These are phyloP conservation scores for Furcasterigmium furcatum DNA, from an alignment of 2,329 filamentous ascomycete species.

Conservation along the genomic window DNA sequence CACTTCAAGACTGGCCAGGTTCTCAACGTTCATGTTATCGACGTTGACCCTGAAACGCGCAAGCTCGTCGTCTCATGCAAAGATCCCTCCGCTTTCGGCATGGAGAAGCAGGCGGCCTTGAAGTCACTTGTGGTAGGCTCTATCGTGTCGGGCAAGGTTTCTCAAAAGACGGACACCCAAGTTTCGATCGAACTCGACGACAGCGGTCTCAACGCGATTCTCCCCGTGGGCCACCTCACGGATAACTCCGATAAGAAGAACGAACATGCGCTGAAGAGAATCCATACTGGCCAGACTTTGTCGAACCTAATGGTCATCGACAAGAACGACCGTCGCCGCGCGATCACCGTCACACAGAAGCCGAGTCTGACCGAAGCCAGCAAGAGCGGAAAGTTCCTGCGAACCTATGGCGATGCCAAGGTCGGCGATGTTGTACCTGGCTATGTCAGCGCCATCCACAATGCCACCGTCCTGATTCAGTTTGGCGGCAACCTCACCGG, in stretches of 20 bases:
- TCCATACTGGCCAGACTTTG: slow-evolving; percentile 80
- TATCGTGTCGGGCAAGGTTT: slow-evolving; percentile 73
- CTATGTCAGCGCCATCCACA: slow-evolving; percentile 81
- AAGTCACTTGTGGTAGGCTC: slow-evolving; percentile 71
- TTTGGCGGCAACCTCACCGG: slow-evolving; percentile 77
- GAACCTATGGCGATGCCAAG: slow-evolving; percentile 66
- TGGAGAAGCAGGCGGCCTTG: slow-evolving; percentile 73
- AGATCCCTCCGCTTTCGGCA: slow-evolving; percentile 73
- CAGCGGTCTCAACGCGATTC: slow-evolving; percentile 71
- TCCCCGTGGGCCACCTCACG: slow-evolving; percentile 75
- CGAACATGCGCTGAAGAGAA: slow-evolving; percentile 71
- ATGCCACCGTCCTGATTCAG: slow-evolving; percentile 81
- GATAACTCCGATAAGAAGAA: slow-evolving; percentile 83
- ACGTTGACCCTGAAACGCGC: slow-evolving; percentile 66
- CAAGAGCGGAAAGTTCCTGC: slow-evolving; percentile 69
- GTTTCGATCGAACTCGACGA: slow-evolving; percentile 73
- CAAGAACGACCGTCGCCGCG: slow-evolving; percentile 74
- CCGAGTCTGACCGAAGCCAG: slow-evolving; percentile 75
- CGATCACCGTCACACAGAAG: slow-evolving; percentile 78
- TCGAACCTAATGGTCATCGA: slow-evolving; percentile 82
- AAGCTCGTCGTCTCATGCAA: slow-evolving; percentile 91
- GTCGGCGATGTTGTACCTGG: slow-evolving; percentile 68
- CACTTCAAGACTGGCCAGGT: slow-evolving; percentile 92
- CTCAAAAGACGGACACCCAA: slow-evolving; percentile 76
- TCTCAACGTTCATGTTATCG: slow-evolving; percentile 83